Percentiles rank a stretch among this genome's conserved stretches.
Evolutionary conservation across 768 basidiomycete genomes (phyloP).

Genomic region (Dacryopinax primogenitus): DNA sequence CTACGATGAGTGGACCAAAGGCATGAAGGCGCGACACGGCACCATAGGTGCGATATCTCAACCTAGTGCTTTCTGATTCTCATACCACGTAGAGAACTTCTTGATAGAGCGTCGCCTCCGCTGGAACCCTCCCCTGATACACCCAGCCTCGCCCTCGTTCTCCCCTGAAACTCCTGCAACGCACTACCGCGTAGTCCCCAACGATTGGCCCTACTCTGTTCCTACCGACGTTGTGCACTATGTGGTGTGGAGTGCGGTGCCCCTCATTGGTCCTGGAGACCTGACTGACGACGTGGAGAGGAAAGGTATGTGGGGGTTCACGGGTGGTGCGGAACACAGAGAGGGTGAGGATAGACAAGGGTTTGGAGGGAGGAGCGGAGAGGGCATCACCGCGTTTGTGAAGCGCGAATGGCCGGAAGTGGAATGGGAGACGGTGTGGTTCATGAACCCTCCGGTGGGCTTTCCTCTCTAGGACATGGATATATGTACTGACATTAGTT

Average conservation of each 20-base stretch:
- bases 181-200: constrained; percentile 62
- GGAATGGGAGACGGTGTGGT: constrained; percentile 87
- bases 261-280: constrained; percentile 35
- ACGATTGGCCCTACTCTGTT: constrained; percentile 86
- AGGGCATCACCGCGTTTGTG: constrained; percentile 36
- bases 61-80: background rate
- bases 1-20: constrained; percentile 47
- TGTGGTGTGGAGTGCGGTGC: constrained; percentile 64
- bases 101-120: constrained; percentile 54
- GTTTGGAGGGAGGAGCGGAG: constrained; percentile 18
- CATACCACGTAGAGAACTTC: constrained; percentile 45
- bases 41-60: constrained; percentile 39
- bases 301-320: constrained; percentile 76
- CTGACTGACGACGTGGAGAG: constrained; percentile 39
- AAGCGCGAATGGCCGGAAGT: constrained; percentile 50
- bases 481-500: background rate
- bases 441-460: constrained; percentile 74
- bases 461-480: background rate
- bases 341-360: constrained; percentile 31
- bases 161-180: constrained; percentile 24
- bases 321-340: constrained; percentile 38
- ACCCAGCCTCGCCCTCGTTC: constrained; percentile 10
- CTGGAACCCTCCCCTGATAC: constrained; percentile 41
- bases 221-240: constrained; percentile 61
- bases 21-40: constrained; percentile 48